Evolutionary conservation across 2,329 filamentous ascomycete species (phyloP), one percentile per base, ranked within the genome.

Genomic region (Colletotrichum sp.): DNA sequence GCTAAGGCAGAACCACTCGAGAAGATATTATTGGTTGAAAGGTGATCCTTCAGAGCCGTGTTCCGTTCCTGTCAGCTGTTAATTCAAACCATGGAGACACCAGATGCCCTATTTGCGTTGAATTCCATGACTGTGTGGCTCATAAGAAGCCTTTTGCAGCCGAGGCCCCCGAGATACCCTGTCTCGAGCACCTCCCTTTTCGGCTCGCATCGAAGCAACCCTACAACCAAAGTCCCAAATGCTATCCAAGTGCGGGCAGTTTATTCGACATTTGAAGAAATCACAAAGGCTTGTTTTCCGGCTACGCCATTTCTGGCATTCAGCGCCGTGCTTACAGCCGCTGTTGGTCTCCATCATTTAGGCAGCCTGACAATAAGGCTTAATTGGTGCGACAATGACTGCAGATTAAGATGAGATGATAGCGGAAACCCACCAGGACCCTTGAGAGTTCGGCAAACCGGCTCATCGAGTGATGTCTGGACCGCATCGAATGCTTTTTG

Each of bases 41-140:
- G 39, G 39, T 43, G 16, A 43, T 43, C 18, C 39, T 43, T 43
- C 39, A 43, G 39, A n/a, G 39, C 39, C 39, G 39, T n/a, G 39
- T 43, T n/a, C 39, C 39, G 39, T 43, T 43, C 39, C 39, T n/a
- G 39, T 43, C 39, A n/a, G 39, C 39, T 43, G 5, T n/a, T 8
- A n/a, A 2, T 0, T 10, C 39, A 43, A 10, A 43, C 39, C 16
- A 43, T n/a, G 8, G 5, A n/a, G 18, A n/a, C 39, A 43, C 0
- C 16, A 43, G 39, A 43, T 43, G 16, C 16, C n/a, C 8, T 6
- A n/a, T 2, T 3, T 43, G 39, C 16, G 16, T n/a, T 43, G 39
- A n/a, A 0, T 18, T n/a, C 0, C 39, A 43, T 43, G 39, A 0
- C 0, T 1, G 8, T 0, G n/a, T 43, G 18, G 16, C 16, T 18